A percentile compares a stretch with the other conserved stretches of the same genome.
Evolutionary conservation across 2,329 filamentous ascomycete species (phyloP).

Genomic region (Lachnellula suecica): DNA sequence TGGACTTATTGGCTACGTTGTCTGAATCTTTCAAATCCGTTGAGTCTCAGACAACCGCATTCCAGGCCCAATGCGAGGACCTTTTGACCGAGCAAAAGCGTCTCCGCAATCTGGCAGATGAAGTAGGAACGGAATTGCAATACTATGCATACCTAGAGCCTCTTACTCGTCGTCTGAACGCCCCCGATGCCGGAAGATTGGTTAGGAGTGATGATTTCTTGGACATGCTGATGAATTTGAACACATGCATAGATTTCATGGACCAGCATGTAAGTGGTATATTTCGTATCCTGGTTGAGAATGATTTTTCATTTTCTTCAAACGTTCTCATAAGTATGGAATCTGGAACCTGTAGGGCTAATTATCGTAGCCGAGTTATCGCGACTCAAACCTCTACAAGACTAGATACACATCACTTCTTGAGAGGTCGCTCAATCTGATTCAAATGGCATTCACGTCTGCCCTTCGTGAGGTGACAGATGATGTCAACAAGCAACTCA

Average conservation of each 20-base stretch:
- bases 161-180: constrained; percentile 86
- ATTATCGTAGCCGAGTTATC: constrained; percentile 66
- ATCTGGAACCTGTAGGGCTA: background rate
- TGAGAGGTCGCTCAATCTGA: constrained; percentile 60
- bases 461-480: constrained; percentile 51
- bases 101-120: constrained; percentile 75
- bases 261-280: constrained; percentile 66
- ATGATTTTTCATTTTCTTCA: too few species aligned
- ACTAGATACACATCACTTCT: constrained; percentile 84
- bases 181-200: constrained; percentile 81
- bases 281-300: too few species aligned
- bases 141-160: constrained; percentile 94
- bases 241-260: constrained; percentile 94
- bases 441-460: constrained; percentile 37
- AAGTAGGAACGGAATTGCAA: constrained; percentile 85
- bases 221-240: constrained; percentile 83
- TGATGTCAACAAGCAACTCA: constrained; percentile 61
- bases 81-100: constrained; percentile 79
- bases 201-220: constrained; percentile 83
- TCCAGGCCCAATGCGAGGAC: constrained; percentile 89
- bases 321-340: too few species aligned
- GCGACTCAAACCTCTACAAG: constrained; percentile 83
- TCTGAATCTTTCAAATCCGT: constrained; percentile 86
- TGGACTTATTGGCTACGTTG: constrained; percentile 74
- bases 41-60: constrained; percentile 87